Evolutionary conservation across 352 stramenopile genomes (phyloP), one percentile per base, ranked within the genome.

Genomic region (Pythium insidiosum): DNA sequence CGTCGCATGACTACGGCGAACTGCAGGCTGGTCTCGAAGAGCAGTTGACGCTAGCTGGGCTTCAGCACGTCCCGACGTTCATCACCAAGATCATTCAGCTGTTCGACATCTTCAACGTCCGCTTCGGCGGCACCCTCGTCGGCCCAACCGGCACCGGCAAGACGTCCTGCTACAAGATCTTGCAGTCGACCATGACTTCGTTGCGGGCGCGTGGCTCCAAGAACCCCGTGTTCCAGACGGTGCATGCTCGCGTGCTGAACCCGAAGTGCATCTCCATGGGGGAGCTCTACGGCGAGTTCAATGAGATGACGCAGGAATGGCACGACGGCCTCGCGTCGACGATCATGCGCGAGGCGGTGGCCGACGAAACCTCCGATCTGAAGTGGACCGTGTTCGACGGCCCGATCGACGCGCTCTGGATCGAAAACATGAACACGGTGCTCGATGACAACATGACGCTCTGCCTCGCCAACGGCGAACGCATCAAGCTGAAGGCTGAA

Each of bases 351-450:
- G 62, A 69, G 25, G 63, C 60, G 18, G 72, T 84, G 4, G 51
- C 42, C 0, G 66, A 78, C 23, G 63, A 68, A 25, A 58, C 41
- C 4, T 25, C 46, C 0, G 59, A 83, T 24, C 66, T 61, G 31
- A 71, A 66, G 31, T 95, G 83, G 83, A 90, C 74, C 4, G 66
- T 95, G 20, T 94, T 95, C 35, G 83, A 95, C 45, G 83, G 83
- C 9, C 83, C 83, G 9, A 90, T 95, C 33, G 83, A 95, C 53
- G 79, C 83, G 15, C 56, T 93, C 2, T 95, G 83, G 83, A 94
- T 95, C 39, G 83, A 95, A 55, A 94, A 95, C 57, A 92, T 95
- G 80, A 95, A 95, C 62, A 95, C 83, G 5, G 83, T 95, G 18
- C 43, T 58, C 2, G 50, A 58, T 31, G 50, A 58, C 38, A 58